Evolutionary conservation across 2,329 filamentous ascomycete genomes (phyloP), one percentile per base, ranked within the genome.

Genomic region (Paraphoma sp.): DNA sequence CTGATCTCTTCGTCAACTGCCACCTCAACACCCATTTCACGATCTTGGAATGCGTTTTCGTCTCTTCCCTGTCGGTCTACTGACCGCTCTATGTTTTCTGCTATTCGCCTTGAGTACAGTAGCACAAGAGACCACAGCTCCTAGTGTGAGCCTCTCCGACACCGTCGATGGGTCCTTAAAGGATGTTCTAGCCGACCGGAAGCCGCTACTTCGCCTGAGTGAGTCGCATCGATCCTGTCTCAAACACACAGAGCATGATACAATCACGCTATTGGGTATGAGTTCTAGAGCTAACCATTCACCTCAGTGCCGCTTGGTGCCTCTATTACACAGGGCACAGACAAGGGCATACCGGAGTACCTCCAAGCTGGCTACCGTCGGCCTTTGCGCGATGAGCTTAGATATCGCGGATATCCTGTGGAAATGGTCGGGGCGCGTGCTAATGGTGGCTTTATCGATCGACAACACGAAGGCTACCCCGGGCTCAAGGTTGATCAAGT

Each of bases 391-490:
- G 51, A 63, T 14, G 31, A 61, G n/a, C 40, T 63, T 7, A 30
- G 60, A 23, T 51, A 57, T 16, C 47, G 36, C 14, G 47, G 47
- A 14, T 49, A 49, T n/a, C 18, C 36, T 4, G 47, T 49, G n/a
- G 60, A 63, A 46, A 63, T 63, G 57, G 56, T 63, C 10, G 60
- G 60, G 9, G 28, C 17, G 8, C 30, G 33, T 18, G 44, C 48
- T 3, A 29, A 46, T n/a, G 60, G 60, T 18, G 43, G 49, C 40
- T 48, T 63, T 23, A 29, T 30, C 6, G 60, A 63, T 33, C 52
- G 43, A 5, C 57, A 63, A 33, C 60, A 63, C 44, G 60, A 63
- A 47, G 60, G 60, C 11, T 56, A 57, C 28, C 54, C 48, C 11
- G 51, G 55, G 9, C 30, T 47, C n/a, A 29, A 56, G 3, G 51